phyloP scores from a whole-genome alignment of 1,284 basidiomycete genomes.

The Amylostereum areolatum region DNA sequence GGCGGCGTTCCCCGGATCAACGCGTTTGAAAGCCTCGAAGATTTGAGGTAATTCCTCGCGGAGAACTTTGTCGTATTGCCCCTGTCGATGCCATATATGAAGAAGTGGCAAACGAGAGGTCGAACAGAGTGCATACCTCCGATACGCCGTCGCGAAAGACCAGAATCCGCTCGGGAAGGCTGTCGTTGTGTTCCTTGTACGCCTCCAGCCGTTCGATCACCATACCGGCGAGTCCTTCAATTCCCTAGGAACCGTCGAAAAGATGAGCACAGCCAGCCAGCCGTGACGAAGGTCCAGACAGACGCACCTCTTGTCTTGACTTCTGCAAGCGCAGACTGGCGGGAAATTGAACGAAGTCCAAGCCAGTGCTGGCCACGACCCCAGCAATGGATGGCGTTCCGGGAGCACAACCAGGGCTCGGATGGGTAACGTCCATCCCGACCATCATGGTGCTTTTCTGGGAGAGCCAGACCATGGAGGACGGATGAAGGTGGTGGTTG shows the following conservation, averaged over 20 bases:
- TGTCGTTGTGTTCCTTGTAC: conserved; percentile 47
- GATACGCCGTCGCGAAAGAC: conserved; percentile 74
- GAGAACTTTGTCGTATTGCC: conserved; percentile 60
- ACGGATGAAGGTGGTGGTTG: conserved; percentile 59
- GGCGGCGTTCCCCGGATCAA: conserved; percentile 35
- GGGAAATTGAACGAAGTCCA: conserved; percentile 64
- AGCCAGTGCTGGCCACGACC: conserved; percentile 67
- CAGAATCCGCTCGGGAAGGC: conserved; percentile 56
- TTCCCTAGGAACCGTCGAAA: conserved; percentile 42
- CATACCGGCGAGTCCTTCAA: conserved; percentile 59
- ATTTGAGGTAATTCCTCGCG: conserved; percentile 53
- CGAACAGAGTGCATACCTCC: conserved; percentile 38
- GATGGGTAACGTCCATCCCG: conserved; percentile 77
- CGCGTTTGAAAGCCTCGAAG: conserved; percentile 47
- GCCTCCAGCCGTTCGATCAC: conserved; percentile 56
- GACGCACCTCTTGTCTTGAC: conserved; percentile 56
- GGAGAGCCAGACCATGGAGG: conserved; percentile 56
- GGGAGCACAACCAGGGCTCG: conserved; percentile 44
- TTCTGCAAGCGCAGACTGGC: conserved; percentile 57
- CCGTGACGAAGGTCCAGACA: background rate
- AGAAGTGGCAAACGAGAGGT: background rate
- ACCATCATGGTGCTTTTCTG: conserved; percentile 71
- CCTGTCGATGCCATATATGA: conserved; percentile 29
- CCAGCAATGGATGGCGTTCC: conserved; percentile 74
- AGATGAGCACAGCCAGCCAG: background rate